Evolutionary conservation across 257 asterid species (phyloP), one percentile per base, ranked within the genome.

Genomic region (Solanum etuberosum): DNA sequence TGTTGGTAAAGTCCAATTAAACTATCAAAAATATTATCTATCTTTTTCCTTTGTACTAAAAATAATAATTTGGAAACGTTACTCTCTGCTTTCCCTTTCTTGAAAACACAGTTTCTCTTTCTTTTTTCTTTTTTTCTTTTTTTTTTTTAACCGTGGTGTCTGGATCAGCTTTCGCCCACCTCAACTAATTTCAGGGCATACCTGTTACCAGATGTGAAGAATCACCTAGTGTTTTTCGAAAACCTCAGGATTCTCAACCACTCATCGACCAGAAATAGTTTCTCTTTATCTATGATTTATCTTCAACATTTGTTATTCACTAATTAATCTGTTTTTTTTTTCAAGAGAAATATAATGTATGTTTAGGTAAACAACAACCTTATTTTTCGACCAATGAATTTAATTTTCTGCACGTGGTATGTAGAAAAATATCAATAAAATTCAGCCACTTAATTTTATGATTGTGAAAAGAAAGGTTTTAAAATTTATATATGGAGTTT

Each of bases 111-210:
- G 63, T 54, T 20, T 54, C 25, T 54, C 25, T 54, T 46, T 54
- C 1, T 1, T 1, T 0, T 54, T 15, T 18, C 18, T 54, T 54
- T 20, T 51, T 6, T 1, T 54, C 1, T 1, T 1, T 0, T 54
- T 15, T 18, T 54, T 54, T 54, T 20, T 51, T 6, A 6, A 51
- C 0, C 54, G 2, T 20, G 0, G n/a, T 54, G 2, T 7, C 2
- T 1, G 63, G 2, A 0, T 0, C 5, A 54, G 0, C 0, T 54
- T 54, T 54, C 0, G 2, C 8, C 1, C 0, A 54, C 10, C 63
- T 54, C 21, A 1, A 54, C 0, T 54, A 54, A 7, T 54, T 54
- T 18, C 2, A 54, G 2, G 1, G 4, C 2, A 54, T 54, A 54
- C 4, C n/a, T 46, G 3, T 5, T 20, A 20, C 0, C 2, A 54